Base-by-base conservation (phyloP, 2,329 filamentous ascomycete species). In the Xylaria multiplex region DNA sequence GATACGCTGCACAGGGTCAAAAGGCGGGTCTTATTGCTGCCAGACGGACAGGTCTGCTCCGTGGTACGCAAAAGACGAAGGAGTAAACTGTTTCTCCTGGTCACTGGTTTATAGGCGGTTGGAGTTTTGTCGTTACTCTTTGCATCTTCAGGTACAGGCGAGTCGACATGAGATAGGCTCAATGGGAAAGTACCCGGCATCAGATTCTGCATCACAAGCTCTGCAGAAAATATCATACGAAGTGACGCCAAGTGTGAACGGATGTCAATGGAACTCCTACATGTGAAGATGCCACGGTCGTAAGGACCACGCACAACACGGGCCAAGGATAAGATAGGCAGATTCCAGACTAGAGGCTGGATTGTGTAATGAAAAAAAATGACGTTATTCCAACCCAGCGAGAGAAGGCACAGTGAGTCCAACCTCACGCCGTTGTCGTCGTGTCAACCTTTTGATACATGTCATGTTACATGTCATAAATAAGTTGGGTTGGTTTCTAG, bases 21-120 rank as follows among this genome's bases (percentile, higher is more conserved):
- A 99, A 99, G 90, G 96, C 96, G 80, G 96, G 96, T 97, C 95
- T 99, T 82, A 99, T 99, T 87, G 96, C 96, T 85, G 96, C 96
- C 85, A 90, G 96, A 85, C 93, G 96, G 90, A 99, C 96, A 84
- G 96, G 96, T 97, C 90, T 99, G 86, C 90, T 99, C 82, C 95
- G 96, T 87, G 96, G 96, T 97, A 98, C 96, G 82, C 96, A 99
- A 88, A 99, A 99, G 93, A 93, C 90, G 82, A 99, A 99, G 93
- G 96, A 99, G 77, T 95, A 93, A 86, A 81, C 78, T 80, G 68
- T 72, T 70, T 74, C 70, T 74, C 70, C 70, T 69, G 73, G 73
- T 75, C 74, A 76, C 76, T 76, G 75, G 68, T 83, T 84, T 80
- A 83, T 83, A 84, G 82, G 79, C 78, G 84, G 85, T 84, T 86